A percentile compares a stretch with the other conserved stretches of the same genome.
Conservation (phyloP, 2,329 filamentous ascomycete species). For the Pseudogymnoascus sp. region DNA sequence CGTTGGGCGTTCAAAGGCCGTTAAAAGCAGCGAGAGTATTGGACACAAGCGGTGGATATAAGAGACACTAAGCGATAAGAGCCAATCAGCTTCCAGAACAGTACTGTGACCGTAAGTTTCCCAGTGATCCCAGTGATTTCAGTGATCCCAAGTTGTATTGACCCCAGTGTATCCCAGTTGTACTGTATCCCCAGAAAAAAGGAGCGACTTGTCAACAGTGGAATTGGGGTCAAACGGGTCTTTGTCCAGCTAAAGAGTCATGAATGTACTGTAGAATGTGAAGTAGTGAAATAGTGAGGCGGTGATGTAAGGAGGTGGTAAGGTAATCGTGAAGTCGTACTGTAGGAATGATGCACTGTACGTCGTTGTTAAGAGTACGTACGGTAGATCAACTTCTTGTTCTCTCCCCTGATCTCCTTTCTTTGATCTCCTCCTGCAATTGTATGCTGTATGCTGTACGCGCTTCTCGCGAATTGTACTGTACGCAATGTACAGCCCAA, state of each 20-base stretch:
- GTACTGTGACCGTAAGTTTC: background rate
- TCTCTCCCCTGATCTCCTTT: too few species aligned
- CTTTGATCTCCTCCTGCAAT: background rate
- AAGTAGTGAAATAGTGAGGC: background rate
- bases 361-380: conserved; percentile 1
- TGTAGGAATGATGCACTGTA: background rate
- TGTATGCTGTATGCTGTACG: too few species aligned
- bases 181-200: background rate
- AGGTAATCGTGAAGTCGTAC: background rate
- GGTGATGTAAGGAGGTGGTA: background rate
- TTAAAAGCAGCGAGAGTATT: conserved; percentile 8
- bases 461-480: background rate
- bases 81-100: conserved; percentile 9
- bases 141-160: too few species aligned
- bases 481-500: background rate
- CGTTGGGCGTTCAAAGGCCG: background rate
- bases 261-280: background rate
- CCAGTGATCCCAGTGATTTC: background rate
- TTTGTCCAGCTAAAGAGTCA: background rate
- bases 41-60: conserved; percentile 1
- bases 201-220: background rate
- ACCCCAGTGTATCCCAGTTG: too few species aligned
- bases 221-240: background rate
- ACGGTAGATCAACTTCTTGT: too few species aligned
- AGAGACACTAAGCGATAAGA: background rate